Base-by-base conservation (phyloP, 495 filamentous ascomycete genomes). In the Hapsidospora chrysogenum region DNA sequence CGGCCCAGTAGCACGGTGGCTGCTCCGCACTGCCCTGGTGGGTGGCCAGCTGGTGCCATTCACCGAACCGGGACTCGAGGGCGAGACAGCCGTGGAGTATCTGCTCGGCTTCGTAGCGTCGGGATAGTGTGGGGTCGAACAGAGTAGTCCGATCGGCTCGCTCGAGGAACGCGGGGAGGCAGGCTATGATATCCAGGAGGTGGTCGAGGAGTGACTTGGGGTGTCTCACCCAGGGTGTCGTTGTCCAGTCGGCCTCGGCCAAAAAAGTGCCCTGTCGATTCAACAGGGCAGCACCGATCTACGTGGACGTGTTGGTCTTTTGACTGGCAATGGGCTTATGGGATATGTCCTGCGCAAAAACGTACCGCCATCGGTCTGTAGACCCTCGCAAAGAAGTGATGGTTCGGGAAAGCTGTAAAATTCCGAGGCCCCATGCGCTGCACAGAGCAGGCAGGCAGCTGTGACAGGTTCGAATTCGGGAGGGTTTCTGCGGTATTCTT, bases 301-400 rank as follows among this genome's bases (percentile, higher is more conserved):
- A n/a, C n/a, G n/a, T n/a, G n/a, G n/a, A n/a, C n/a, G n/a, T n/a
- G n/a, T n/a, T n/a, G n/a, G n/a, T n/a, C n/a, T n/a, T n/a, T n/a
- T n/a, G n/a, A n/a, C n/a, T n/a, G n/a, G n/a, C n/a, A n/a, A n/a
- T n/a, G n/a, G n/a, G n/a, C n/a, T n/a, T 8, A 10, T 9, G n/a
- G 1, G 3, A 11, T 1, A 2, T 4, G 2, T 17, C 1, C 9
- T n/a, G n/a, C n/a, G 21, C 13, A 33, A 18, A 13, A 29, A 50
- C 60, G 41, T 42, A 58, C 61, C 18, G 56, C 59, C 26, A 41
- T 55, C 23, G 49, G 59, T 6, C 61, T 56, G 28, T 59, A 66
- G 15, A 64, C 53, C 2, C 63, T 54, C 16, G 52, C 58, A 32
- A 64, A 64, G 40, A 64, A 66, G 43, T 66, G 61, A 38, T 66